These are phyloP conservation scores for Solanum sparsipilum DNA, from an alignment of 257 asterid genomes.

Conservation along the genomic window DNA sequence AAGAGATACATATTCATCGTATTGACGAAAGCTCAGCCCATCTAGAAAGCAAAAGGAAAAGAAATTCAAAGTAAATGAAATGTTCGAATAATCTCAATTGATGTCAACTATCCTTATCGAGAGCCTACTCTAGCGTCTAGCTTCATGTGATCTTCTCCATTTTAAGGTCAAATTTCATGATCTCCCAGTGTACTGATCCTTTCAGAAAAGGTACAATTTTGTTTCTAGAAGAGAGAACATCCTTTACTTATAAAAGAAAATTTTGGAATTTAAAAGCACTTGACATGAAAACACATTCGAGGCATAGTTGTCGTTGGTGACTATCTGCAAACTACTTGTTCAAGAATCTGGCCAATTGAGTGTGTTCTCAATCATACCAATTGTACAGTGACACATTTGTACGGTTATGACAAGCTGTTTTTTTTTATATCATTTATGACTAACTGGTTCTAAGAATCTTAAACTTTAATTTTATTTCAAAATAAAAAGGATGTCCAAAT, in stretches of 20 bases:
- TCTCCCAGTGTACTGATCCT: background rate
- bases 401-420: background rate
- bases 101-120: background rate
- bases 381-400: background rate
- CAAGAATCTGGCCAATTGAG: background rate
- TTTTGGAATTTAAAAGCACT: background rate
- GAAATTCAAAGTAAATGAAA: background rate
- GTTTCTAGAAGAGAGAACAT: background rate
- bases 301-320: background rate
- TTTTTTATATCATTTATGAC: background rate
- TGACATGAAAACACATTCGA: background rate
- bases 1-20: background rate
- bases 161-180: background rate
- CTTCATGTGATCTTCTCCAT: background rate
- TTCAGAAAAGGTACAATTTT: background rate
- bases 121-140: background rate
- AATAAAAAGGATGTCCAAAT: background rate
- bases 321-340: background rate
- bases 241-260: background rate
- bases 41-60: background rate
- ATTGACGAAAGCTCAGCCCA: background rate
- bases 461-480: background rate
- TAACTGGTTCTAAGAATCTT: background rate
- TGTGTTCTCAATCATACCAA: background rate
- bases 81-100: background rate